Base-by-base conservation (phyloP, 192 early-diverging fungal genomes). In the Umbelopsis sp. region DNA sequence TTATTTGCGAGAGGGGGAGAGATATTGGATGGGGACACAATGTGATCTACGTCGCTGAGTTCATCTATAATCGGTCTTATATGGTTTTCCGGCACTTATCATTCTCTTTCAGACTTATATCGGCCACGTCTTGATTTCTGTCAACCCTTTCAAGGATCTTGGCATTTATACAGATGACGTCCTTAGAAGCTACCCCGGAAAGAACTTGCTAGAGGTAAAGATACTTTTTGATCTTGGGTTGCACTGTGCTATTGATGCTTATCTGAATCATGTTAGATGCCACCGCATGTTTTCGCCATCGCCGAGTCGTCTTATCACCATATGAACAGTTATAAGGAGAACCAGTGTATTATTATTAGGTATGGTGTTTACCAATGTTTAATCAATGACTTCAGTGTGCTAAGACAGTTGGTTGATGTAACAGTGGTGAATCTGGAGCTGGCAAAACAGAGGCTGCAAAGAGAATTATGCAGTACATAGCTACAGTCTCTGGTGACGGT, bases 311-410 rank as follows among this genome's bases (percentile, higher is more conserved):
- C 91, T 3, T 95, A 89, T 80, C 91, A 97, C 71, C 93, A 93
- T 75, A 98, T 99, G 95, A 93, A 96, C 71, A 90, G 90, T 47
- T 98, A 99, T 86, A 96, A 95, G 81, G 97, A 99, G 79, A 98
- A 95, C 79, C 97, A 99, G 74, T 98, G 97, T 84, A 95, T 99
- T 71, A 99, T 99, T 76, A 99, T 99, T 71, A 90, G 86, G 88
- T 90, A 74, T 45, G 70, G 34, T 26, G 22, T 12, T 53, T 59
- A 8, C 8, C 53, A 24, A 11, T 1, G 26, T 17, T 69, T 52
- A 4, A 49, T 20, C 32, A 29, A 14, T 2, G 10, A 11, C 7
- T 38, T 11, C 9, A 43, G 51, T 43, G 54, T 8, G 54, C 54
- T 34, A 56, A 71, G 25, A 20, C 10, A 4, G 26, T 65, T 24